Conservation (phyloP, 2,329 filamentous ascomycete genomes). For the Exserohilum turcica region DNA sequence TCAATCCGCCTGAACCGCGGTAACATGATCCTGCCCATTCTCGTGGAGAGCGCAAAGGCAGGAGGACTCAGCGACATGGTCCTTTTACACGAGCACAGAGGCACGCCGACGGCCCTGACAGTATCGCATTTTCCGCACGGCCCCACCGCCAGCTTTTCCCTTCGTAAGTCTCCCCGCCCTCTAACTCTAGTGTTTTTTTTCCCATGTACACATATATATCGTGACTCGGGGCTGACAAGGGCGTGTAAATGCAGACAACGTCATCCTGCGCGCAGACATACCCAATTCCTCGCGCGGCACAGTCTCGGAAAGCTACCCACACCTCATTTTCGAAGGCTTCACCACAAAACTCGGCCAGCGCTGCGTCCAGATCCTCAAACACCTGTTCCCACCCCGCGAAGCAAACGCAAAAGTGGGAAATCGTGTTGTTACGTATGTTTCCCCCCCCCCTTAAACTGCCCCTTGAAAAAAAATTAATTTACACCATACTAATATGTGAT, state of each 20-base stretch:
- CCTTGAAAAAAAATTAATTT: neutral
- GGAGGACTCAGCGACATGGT: conserved; percentile 84
- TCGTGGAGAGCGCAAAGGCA: conserved; percentile 80
- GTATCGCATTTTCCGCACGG: conserved; percentile 87
- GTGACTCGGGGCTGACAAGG: no score
- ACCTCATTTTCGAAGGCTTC: conserved; percentile 95
- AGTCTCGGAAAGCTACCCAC: conserved; percentile 57
- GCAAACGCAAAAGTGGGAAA: conserved; percentile 79
- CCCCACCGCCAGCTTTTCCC: conserved; percentile 82
- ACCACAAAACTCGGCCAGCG: conserved; percentile 77
- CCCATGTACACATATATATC: neutral
- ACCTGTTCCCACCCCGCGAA: conserved; percentile 90
- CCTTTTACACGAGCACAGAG: conserved; percentile 75
- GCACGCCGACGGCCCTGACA: conserved; percentile 87
- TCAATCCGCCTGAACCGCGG: conserved; percentile 88
- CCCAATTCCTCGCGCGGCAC: conserved; percentile 85
- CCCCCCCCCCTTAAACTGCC: no score
- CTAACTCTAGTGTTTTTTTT: no score
- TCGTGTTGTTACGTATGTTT: conserved; percentile 66
- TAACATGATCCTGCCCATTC: conserved; percentile 83
- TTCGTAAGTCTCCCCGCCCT: conserved; percentile 52
- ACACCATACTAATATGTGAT: neutral
- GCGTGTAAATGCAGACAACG: conserved; percentile 63
- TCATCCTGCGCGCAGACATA: conserved; percentile 90
- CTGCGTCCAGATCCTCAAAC: conserved; percentile 88